These are phyloP conservation scores for Taphrina communis DNA, from an alignment of 1,139 yeast genomes.

Conservation along the genomic window DNA sequence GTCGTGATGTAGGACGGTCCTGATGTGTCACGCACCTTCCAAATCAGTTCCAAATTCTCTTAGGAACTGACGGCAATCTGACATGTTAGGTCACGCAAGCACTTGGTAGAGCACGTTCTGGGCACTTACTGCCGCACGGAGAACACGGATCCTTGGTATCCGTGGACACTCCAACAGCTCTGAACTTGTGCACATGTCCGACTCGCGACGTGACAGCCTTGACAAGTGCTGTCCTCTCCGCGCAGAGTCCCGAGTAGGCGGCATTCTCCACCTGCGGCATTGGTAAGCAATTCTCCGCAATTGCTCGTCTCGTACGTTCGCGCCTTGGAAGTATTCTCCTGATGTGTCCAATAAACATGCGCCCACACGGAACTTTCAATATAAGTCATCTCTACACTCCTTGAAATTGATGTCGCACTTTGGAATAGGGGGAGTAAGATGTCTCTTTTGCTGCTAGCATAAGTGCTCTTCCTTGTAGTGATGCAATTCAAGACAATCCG, in stretches of 20 bases:
- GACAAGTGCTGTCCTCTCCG: constrained; percentile 41
- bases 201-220: constrained; percentile 38
- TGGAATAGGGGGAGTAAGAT: constrained; percentile 23
- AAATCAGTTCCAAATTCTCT: constrained; percentile 32
- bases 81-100: background rate
- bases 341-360: constrained; percentile 33
- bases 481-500: background rate
- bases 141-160: constrained; percentile 30
- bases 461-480: background rate
- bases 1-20: background rate
- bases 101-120: background rate
- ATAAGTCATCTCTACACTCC: background rate
- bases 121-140: constrained; percentile 32
- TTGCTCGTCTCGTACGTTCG: constrained; percentile 19
- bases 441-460: constrained; percentile 2
- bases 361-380: constrained; percentile 39
- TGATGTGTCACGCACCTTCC: constrained; percentile 9
- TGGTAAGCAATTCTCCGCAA: background rate
- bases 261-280: constrained; percentile 34
- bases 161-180: constrained; percentile 29
- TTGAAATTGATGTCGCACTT: background rate
- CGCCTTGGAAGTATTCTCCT: constrained; percentile 37
- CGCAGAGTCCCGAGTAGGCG: constrained; percentile 38
- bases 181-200: constrained; percentile 22
- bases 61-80: constrained; percentile 36